These are phyloP conservation scores for Aspergillus puulaauensis DNA, from an alignment of 2,329 filamentous ascomycete species.

Conservation along the genomic window DNA sequence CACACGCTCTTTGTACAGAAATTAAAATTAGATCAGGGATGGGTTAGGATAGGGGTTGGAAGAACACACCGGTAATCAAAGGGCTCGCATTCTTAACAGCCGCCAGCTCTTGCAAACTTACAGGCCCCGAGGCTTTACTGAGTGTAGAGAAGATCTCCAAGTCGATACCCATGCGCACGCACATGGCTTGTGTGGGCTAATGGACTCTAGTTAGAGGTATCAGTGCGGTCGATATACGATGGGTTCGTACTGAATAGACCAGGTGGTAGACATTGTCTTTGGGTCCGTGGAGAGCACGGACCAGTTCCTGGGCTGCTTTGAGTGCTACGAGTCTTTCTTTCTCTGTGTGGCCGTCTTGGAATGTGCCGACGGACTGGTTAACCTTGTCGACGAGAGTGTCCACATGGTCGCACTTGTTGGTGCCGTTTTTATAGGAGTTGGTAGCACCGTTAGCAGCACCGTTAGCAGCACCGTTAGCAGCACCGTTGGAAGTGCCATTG, in stretches of 20 bases:
- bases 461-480: too few species aligned
- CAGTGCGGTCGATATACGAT: neutral
- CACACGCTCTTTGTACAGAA: conserved; percentile 10
- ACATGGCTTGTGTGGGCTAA: conserved; percentile 15
- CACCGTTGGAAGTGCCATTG: neutral
- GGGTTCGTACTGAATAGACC: conserved; percentile 10
- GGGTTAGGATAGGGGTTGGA: too few species aligned
- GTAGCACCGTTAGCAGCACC: too few species aligned
- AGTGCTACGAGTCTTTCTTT: conserved; percentile 9
- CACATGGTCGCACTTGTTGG: neutral
- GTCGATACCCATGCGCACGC: conserved; percentile 17
- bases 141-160: conserved; percentile 17
- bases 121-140: neutral
- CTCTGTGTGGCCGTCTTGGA: neutral
- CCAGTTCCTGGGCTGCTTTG: conserved; percentile 7
- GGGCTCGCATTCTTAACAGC: conserved; percentile 13
- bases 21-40: too few species aligned
- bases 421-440: neutral
- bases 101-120: conserved; percentile 13
- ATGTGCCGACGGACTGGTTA: neutral
- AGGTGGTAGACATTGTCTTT: conserved; percentile 12
- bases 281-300: conserved; percentile 7
- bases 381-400: conserved; percentile 3
- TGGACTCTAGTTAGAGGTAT: neutral
- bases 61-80: conserved; percentile 9